Evolutionary conservation across 2,329 filamentous ascomycete species (phyloP).

Genomic region (Stylonectria norvegica): DNA sequence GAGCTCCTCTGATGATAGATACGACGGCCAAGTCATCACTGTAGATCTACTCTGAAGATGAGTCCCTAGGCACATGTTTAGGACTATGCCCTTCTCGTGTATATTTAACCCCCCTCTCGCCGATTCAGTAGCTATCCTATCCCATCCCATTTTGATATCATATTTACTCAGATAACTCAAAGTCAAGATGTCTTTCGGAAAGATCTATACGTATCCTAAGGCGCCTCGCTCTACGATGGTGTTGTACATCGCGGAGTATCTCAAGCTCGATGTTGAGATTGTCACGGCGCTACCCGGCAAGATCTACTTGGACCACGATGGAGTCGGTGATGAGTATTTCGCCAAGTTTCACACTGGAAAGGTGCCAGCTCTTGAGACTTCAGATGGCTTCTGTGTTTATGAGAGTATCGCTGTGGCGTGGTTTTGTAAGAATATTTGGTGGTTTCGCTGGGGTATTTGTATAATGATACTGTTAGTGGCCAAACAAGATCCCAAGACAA

Average conservation of each 20-base stretch:
- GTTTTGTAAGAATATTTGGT: not conserved
- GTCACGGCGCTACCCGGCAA: slow-evolving; percentile 10
- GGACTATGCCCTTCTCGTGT: too few species aligned
- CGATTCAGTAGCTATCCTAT: too few species aligned
- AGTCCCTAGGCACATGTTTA: too few species aligned
- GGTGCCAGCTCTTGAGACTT: slow-evolving; percentile 9
- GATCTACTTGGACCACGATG: slow-evolving; percentile 8
- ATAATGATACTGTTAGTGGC: slow-evolving; percentile 1
- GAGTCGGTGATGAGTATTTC: slow-evolving; percentile 9
- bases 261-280: slow-evolving; percentile 9
- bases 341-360: slow-evolving; percentile 11
- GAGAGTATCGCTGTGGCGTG: slow-evolving; percentile 11
- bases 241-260: slow-evolving; percentile 10
- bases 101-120: too few species aligned
- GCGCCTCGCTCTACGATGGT: slow-evolving; percentile 13
- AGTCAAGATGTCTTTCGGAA: slow-evolving; percentile 6
- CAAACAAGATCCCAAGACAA: slow-evolving; percentile 6
- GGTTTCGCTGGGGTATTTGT: too few species aligned
- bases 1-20: too few species aligned
- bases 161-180: too few species aligned
- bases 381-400: slow-evolving; percentile 10
- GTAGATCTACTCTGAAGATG: too few species aligned
- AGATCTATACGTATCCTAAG: slow-evolving; percentile 13
- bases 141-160: too few species aligned
- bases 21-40: too few species aligned